A percentile compares a stretch with the other conserved stretches of the same genome.
phyloP scores from a whole-genome alignment of 2,329 filamentous ascomycete species.

The Colletotrichum orchidophilum region DNA sequence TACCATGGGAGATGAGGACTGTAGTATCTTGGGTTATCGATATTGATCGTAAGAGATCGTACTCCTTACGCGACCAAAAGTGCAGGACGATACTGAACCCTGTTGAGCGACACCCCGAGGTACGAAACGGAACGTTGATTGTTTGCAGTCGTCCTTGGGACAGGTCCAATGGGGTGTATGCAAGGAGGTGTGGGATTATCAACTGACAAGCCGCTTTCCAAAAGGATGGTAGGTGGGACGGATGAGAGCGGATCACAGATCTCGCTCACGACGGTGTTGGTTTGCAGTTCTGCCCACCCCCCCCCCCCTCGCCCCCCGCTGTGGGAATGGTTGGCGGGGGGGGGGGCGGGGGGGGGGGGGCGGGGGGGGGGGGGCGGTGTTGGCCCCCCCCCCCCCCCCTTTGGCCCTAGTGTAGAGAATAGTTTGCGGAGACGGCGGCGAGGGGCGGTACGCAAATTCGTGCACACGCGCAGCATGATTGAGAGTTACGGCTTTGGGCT shows the following conservation, averaged over 20 bases:
- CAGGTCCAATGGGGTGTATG: neutral
- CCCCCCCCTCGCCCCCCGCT: too few species aligned
- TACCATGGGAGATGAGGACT: neutral
- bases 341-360: too few species aligned
- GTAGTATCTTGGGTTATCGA: neutral
- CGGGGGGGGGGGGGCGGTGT: too few species aligned
- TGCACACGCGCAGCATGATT: neutral
- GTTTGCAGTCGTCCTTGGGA: conserved; percentile 30
- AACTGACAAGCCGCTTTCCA: conserved; percentile 31
- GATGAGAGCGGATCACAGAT: conserved; percentile 32
- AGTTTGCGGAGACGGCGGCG: conserved; percentile 11
- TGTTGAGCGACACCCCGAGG: conserved; percentile 17
- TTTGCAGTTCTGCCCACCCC: conserved; percentile 26
- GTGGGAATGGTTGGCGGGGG: too few species aligned
- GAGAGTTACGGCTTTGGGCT: neutral
- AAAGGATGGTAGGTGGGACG: conserved; percentile 28
- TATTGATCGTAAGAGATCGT: neutral
- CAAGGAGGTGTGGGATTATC: conserved; percentile 3
- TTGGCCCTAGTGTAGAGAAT: neutral
- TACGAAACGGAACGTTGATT: conserved; percentile 35
- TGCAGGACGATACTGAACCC: neutral
- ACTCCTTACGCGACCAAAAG: neutral
- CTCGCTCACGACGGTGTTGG: conserved; percentile 28
- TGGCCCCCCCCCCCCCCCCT: conserved; percentile 25
- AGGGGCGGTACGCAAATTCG: neutral